Percentiles rank a stretch among this genome's conserved stretches.
These are phyloP conservation scores for Echinochloa phyllopogon DNA, from an alignment of 176 grass and related monocot species.

Conservation along the genomic window DNA sequence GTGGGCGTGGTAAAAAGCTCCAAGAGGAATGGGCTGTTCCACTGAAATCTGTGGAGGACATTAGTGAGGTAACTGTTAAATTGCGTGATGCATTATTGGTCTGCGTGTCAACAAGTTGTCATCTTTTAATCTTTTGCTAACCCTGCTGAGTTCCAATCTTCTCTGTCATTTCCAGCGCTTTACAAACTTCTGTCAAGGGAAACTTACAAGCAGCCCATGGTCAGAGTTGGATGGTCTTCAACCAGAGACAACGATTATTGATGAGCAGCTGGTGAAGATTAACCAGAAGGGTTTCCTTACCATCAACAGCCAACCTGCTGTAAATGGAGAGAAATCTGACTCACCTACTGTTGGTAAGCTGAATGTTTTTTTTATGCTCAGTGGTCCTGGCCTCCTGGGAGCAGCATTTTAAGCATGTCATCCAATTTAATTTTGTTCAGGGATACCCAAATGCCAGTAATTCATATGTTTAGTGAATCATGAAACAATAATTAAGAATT, in stretches of 20 bases:
- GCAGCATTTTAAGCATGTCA: slow-evolving; percentile 15
- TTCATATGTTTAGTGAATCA: background rate
- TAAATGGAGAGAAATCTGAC: slow-evolving; percentile 83
- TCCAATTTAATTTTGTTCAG: background rate
- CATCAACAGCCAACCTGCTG: slow-evolving; percentile 88
- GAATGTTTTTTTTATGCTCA: background rate
- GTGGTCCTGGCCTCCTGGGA: slow-evolving; percentile 14
- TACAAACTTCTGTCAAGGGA: slow-evolving; percentile 66
- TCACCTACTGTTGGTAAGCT: slow-evolving; percentile 71
- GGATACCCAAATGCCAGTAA: background rate
- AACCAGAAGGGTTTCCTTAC: slow-evolving; percentile 90
- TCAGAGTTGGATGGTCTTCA: slow-evolving; percentile 88
- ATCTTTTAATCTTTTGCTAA: slow-evolving; percentile 5
- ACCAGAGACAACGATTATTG: slow-evolving; percentile 83
- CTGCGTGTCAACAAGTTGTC: background rate
- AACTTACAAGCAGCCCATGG: slow-evolving; percentile 80
- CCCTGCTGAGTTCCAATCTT: background rate
- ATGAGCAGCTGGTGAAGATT: slow-evolving; percentile 70
- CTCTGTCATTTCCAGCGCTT: slow-evolving; percentile 53
- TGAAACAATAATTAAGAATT: background rate
- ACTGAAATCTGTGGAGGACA: slow-evolving; percentile 75
- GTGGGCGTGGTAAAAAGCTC: slow-evolving; percentile 67
- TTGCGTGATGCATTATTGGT: background rate
- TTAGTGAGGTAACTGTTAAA: slow-evolving; percentile 65
- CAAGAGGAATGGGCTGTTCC: slow-evolving; percentile 90